phyloP scores from a whole-genome alignment of 139 green algal species.

The Coccomyxa sp. region DNA sequence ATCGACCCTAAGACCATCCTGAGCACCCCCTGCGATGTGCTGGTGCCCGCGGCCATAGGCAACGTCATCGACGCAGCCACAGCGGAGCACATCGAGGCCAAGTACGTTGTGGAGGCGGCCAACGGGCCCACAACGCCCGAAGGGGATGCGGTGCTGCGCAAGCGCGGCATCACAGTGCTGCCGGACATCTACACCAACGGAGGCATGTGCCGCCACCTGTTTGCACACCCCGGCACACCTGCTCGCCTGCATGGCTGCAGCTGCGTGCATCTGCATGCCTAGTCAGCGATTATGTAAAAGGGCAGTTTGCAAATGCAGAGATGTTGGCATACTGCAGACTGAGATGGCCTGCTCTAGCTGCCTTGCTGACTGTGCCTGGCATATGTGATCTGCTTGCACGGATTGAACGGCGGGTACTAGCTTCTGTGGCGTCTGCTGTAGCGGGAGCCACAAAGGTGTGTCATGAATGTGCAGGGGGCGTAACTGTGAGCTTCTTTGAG shows the following conservation, averaged over 20 bases:
- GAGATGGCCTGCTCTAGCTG: too few relatives aligned
- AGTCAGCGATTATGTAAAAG: not conserved
- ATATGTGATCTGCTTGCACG: too few relatives aligned
- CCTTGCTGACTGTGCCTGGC: too few relatives aligned
- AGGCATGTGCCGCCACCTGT: conserved; percentile 2
- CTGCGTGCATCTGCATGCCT: not conserved
- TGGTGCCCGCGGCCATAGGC: conserved; percentile 85
- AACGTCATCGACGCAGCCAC: conserved; percentile 60
- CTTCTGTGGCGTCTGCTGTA: too few relatives aligned
- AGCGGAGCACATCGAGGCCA: conserved; percentile 51
- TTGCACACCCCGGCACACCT: too few relatives aligned
- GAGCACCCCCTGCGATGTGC: conserved; percentile 76
- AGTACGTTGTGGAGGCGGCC: conserved; percentile 81
- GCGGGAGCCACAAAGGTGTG: too few relatives aligned
- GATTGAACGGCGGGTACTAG: too few relatives aligned
- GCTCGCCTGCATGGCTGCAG: not conserved
- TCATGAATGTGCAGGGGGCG: conserved; percentile 24
- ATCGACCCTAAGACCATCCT: conserved; percentile 57
- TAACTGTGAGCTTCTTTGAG: conserved; percentile 49
- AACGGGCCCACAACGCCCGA: conserved; percentile 67
- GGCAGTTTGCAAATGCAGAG: too few relatives aligned
- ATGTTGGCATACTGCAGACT: too few relatives aligned
- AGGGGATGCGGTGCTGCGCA: conserved; percentile 62
- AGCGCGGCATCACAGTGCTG: conserved; percentile 63
- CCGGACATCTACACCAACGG: conserved; percentile 76